Percentiles rank a stretch among this genome's conserved stretches.
Conservation (phyloP, 2,329 filamentous ascomycete species). For the Colletotrichum lini region DNA sequence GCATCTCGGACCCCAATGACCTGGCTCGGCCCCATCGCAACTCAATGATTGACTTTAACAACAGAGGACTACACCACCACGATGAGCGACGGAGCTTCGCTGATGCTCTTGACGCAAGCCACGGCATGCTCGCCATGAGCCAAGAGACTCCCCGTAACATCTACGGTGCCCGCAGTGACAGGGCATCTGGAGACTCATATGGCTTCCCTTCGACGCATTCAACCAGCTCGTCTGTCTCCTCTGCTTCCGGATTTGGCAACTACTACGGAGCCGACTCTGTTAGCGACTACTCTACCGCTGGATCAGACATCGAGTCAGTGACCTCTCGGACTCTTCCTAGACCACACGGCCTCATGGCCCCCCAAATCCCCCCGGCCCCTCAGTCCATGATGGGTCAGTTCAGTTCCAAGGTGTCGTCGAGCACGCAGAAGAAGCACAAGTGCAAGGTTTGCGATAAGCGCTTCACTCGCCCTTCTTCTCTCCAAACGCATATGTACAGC, state of each 20-base stretch:
- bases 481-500: constrained; percentile 99
- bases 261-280: constrained; percentile 90
- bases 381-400: constrained; percentile 99
- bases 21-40: constrained; percentile 65
- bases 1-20: constrained; percentile 57
- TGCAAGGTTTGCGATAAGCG: constrained; percentile 99
- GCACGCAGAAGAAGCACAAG: constrained; percentile 99
- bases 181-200: constrained; percentile 87
- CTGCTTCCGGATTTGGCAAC: constrained; percentile 88
- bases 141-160: constrained; percentile 94
- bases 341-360: constrained; percentile 75
- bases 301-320: constrained; percentile 87
- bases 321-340: constrained; percentile 87
- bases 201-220: constrained; percentile 91
- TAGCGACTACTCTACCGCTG: constrained; percentile 92
- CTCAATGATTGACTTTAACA: constrained; percentile 74
- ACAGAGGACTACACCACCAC: constrained; percentile 52
- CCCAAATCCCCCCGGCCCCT: constrained; percentile 82
- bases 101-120: constrained; percentile 92
- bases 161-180: constrained; percentile 78
- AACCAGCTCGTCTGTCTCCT: constrained; percentile 92
- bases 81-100: constrained; percentile 80
- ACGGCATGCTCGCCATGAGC: constrained; percentile 95
- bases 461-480: constrained; percentile 92
- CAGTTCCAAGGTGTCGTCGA: constrained; percentile 95